Evolutionary conservation across 208 protist genomes (phyloP).

Genomic region (Acanthamoeba castellanii): DNA sequence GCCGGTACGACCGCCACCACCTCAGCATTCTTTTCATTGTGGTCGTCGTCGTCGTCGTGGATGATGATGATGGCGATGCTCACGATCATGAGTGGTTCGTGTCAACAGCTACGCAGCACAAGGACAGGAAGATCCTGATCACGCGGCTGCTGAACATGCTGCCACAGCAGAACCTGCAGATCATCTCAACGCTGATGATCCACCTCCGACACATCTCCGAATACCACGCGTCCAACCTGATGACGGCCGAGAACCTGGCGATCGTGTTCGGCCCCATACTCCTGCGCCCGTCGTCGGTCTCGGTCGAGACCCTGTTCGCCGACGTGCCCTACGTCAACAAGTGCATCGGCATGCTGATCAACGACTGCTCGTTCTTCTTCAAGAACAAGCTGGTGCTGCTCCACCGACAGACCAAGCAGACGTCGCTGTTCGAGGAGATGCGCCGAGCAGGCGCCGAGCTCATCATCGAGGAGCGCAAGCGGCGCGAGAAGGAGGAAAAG

Average conservation of each 20-base stretch:
- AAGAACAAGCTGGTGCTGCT: slow-evolving; percentile 57
- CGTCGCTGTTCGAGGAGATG: slow-evolving; percentile 48
- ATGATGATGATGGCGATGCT: background rate
- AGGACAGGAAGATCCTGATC: slow-evolving; percentile 46
- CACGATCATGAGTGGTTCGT: background rate
- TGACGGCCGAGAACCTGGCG: slow-evolving; percentile 71
- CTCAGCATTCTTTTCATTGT: no score
- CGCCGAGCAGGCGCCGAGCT: slow-evolving; percentile 3
- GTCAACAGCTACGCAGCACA: slow-evolving; percentile 39
- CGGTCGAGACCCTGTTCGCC: slow-evolving; percentile 41
- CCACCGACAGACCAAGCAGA: slow-evolving; percentile 36
- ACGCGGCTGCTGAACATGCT: slow-evolving; percentile 63
- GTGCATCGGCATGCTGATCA: slow-evolving; percentile 51
- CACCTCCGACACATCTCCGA: slow-evolving; percentile 32
- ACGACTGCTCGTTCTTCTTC: slow-evolving; percentile 68
- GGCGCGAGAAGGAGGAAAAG: slow-evolving; percentile 57
- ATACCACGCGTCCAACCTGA: slow-evolving; percentile 21
- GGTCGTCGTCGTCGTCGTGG: background rate
- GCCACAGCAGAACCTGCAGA: slow-evolving; percentile 46
- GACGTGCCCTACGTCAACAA: slow-evolving; percentile 75
- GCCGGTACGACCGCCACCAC: background rate
- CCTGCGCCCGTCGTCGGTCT: slow-evolving; percentile 12
- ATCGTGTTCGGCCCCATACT: slow-evolving; percentile 73
- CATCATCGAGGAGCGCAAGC: slow-evolving; percentile 30
- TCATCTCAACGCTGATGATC: slow-evolving; percentile 29